Percentiles rank a stretch among this genome's conserved stretches.
Evolutionary conservation across 2,329 filamentous ascomycete species (phyloP).

Genomic region (Aspergillus ibericus): DNA sequence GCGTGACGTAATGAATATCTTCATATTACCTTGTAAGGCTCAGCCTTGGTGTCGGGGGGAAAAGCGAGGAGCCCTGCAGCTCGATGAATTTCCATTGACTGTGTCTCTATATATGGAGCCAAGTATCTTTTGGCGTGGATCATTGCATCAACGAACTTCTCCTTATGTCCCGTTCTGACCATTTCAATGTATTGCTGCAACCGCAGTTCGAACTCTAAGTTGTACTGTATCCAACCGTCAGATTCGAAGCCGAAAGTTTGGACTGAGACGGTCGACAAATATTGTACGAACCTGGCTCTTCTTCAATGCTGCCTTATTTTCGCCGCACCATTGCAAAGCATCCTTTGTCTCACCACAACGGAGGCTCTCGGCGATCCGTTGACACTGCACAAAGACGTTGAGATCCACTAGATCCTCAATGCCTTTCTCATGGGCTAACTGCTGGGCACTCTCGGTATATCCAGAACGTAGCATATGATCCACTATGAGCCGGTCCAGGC

Average conservation of each 20-base stretch:
- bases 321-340: slow-evolving; percentile 84
- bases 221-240: slow-evolving; percentile 54
- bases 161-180: slow-evolving; percentile 64
- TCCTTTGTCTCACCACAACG: slow-evolving; percentile 69
- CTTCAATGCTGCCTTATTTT: slow-evolving; percentile 89
- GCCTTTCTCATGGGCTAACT: slow-evolving; percentile 70
- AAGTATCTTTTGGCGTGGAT: slow-evolving; percentile 81
- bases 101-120: slow-evolving; percentile 66
- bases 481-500: slow-evolving; percentile 82
- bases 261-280: neutral
- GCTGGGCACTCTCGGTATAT: slow-evolving; percentile 73
- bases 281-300: slow-evolving; percentile 69
- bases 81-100: slow-evolving; percentile 66
- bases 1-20: neutral
- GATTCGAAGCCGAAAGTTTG: neutral
- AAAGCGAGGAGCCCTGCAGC: slow-evolving; percentile 82
- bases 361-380: slow-evolving; percentile 72
- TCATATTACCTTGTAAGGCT: slow-evolving; percentile 58
- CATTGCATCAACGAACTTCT: slow-evolving; percentile 73
- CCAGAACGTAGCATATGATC: slow-evolving; percentile 87
- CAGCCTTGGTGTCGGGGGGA: slow-evolving; percentile 58
- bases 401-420: slow-evolving; percentile 85
- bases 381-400: slow-evolving; percentile 81
- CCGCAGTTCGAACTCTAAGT: slow-evolving; percentile 88
- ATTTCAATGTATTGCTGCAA: slow-evolving; percentile 95